Evolutionary conservation across 345 rosid genomes (phyloP).

Genomic region (Camelina neglecta): DNA sequence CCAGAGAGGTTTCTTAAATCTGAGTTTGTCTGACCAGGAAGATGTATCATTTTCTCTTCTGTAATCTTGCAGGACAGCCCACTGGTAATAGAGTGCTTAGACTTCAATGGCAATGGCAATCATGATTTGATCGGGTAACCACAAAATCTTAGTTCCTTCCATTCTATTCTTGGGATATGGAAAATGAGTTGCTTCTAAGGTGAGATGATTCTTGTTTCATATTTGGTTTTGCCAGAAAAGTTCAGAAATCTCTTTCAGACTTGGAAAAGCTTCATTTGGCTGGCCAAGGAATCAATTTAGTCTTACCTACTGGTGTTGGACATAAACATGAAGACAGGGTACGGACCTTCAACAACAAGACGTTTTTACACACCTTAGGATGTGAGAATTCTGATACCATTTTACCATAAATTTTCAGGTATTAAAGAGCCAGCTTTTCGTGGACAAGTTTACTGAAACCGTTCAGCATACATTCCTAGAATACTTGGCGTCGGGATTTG

Average conservation of each 20-base stretch:
- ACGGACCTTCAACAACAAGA: slow-evolving; percentile 23
- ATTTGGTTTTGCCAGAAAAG: slow-evolving; percentile 58
- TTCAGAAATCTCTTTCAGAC: slow-evolving; percentile 74
- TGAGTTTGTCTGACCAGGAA: slow-evolving; percentile 17
- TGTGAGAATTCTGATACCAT: slow-evolving; percentile 1
- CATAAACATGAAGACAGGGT: slow-evolving; percentile 70
- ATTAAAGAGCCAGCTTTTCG: slow-evolving; percentile 72
- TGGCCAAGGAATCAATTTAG: slow-evolving; percentile 58
- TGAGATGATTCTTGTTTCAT: slow-evolving; percentile 41
- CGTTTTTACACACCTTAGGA: neutral
- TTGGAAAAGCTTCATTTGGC: slow-evolving; percentile 68
- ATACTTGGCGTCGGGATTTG: slow-evolving; percentile 80
- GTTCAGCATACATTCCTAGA: slow-evolving; percentile 78
- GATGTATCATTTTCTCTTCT: slow-evolving; percentile 14
- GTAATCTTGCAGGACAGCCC: slow-evolving; percentile 43
- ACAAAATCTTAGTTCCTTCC: neutral
- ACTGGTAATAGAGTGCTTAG: slow-evolving; percentile 45
- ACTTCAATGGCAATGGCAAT: slow-evolving; percentile 44
- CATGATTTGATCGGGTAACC: slow-evolving; percentile 44
- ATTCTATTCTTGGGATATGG: neutral
- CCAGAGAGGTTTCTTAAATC: slow-evolving; percentile 15
- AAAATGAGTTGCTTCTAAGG: neutral
- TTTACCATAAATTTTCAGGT: slow-evolving; percentile 46
- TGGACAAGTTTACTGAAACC: slow-evolving; percentile 74
- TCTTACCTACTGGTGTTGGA: slow-evolving; percentile 62